Base-by-base conservation (phyloP, 352 stramenopile genomes). In the Hyaloperonospora brassicae region DNA sequence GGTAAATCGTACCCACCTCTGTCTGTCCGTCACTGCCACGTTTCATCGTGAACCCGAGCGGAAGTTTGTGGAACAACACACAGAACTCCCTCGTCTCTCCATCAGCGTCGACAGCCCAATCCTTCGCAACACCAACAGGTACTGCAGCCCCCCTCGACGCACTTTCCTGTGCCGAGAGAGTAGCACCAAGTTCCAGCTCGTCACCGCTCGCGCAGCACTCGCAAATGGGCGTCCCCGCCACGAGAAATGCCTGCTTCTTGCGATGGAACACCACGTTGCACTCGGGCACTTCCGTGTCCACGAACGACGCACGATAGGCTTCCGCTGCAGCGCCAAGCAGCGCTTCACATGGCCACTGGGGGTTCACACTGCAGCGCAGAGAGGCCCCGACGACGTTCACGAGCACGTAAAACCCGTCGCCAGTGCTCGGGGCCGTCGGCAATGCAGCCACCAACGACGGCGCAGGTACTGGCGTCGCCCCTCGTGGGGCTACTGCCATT, bases 11-110 rank as follows among this genome's bases (percentile, higher is more conserved):
- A 14, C 80, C 82, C 5, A 95, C 82, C 36, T 90, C 81, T 1
- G 76, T 90, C 25, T 59, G 70, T 14, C 56, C 55, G 58, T 89
- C 77, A 57, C 77, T 72, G 13, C 81, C 76, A 42, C 87, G 76
- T 57, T 89, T 89, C 66, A 95, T 78, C 5, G 82, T 92, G 52
- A 95, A 93, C 7, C 84, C 84, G 17, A 95, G 69, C 39, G 84
- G 84, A 12, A 93, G 73, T 30, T 79, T 84, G 64, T 95, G 82
- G 56, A 95, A 95, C 35, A 89, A 53, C 48, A 95, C 67, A 22
- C 68, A 66, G 51, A 95, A 93, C 51, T 87, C 79, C 50, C 55
- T 85, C 40, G 23, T 64, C 24, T 59, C 55, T 35, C 47, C 55
- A 14, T 66, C 64, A 31, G 41, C 54, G 25, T 67, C 48, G 10